Base-by-base conservation (phyloP, 2,329 filamentous ascomycete genomes). In the Rutstroemia sydowiana region DNA sequence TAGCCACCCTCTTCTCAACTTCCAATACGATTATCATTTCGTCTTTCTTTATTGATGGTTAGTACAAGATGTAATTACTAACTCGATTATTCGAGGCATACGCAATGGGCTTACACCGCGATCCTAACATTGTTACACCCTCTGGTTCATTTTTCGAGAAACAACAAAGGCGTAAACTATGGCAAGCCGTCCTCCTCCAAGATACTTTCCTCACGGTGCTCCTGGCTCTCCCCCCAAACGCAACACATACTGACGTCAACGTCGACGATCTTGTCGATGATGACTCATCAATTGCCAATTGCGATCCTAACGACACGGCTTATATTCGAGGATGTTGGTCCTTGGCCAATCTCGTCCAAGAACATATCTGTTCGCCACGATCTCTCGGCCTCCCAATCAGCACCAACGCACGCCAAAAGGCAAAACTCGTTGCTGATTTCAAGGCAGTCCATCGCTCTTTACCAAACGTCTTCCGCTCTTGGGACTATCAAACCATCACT, bases 201-300 rank as follows among this genome's bases (percentile, higher is more conserved):
- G 87, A 92, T 66, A 91, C 87, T 0, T 91, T 91, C 64, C 71
- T 91, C 3, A 90, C 86, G 0, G 85, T 91, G 0, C 76, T 91
- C 0, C 74, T 91, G 23, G 87, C 87, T 20, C 75, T 92, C 1
- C 87, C 87, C 0, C 87, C 87, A 0, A 87, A 81, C 14, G 85
- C 85, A 1, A 90, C 85, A 0, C 87, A 91, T 65, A 89, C 84
- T 3, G 87, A 92, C 63, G 86, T 91, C 36, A 80, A 77, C 3
- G 84, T 90, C 3, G 85, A 89, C 53, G 85, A 87, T 53, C 73
- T 91, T 18, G 72, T 77, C 9, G 84, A 88, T 51, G 84, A 87
- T 59, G 73, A 72, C 8, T 71, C 73, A 10, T 71, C 72, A 9
- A 77, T 78, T 51, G 79, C 83, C 11, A 73, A 75, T 55, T 78